Evolutionary conservation across 345 rosid genomes (phyloP), one percentile per base, ranked within the genome.

Genomic region (Eucalyptus cloeziana): DNA sequence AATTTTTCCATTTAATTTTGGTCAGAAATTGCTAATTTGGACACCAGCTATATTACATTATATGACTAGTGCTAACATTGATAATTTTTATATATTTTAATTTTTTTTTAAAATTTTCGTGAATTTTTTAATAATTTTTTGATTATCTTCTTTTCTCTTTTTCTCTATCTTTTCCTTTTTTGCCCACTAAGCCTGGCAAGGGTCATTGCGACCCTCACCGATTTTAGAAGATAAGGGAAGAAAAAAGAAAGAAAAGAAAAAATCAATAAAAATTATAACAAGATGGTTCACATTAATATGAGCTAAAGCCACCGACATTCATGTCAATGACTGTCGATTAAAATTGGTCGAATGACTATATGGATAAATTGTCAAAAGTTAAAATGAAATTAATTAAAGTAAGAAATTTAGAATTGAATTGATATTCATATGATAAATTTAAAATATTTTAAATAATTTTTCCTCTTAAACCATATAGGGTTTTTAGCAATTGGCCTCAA

Each of bases 41-140:
- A 64, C 9, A 16, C 1, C 0, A 0, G 21, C 3, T 14, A 7
- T n/a, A 13, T 1, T n/a, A 6, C 1, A 3, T 15, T 21, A 4
- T 7, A 64, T 0, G 0, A 7, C 2, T 0, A 7, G 1, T 0
- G 5, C 0, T n/a, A 7, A 14, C 5, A 7, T 15, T 4, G 40
- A 4, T n/a, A 67, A 67, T 67, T 67, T 64, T 7, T 19, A 52
- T 14, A 27, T 25, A 0, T 25, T 30, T 62, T 21, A 17, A 5
- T 6, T 2, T 62, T 62, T 62, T 62, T 7, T 4, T 54, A 40
- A n/a, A 7, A n/a, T 1, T 14, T 14, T n/a, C 27, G 30, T 2
- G 8, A 62, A 14, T 62, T 33, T 67, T 64, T n/a, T 64, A n/a
- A 10, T 16, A 31, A 31, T 8, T 33, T 7, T 3, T 67, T 60